Evolutionary conservation across 352 stramenopile species (phyloP), one percentile per base, ranked within the genome.

Genomic region (Elongisporangium senticosum): DNA sequence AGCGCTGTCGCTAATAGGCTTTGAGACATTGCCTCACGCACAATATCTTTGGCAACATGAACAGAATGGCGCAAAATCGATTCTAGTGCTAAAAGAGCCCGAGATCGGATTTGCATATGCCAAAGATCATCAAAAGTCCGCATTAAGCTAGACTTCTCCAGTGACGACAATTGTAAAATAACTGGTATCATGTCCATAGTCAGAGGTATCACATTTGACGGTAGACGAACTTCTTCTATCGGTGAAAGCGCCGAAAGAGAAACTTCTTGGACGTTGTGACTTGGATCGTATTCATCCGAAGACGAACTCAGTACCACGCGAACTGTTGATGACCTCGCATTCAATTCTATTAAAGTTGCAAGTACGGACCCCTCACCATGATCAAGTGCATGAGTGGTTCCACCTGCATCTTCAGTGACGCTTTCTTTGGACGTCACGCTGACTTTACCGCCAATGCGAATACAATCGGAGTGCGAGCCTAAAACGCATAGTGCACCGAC

Each of bases 241-340:
- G 86, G 86, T 1, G 83, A 87, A 4, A 96, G 43, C 10, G 71
- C 77, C 2, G 78, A 72, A 5, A 92, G 52, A 6, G 72, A 76
- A 6, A 96, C 83, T 67, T 92, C 79, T 72, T 96, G 86, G 10
- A 94, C 75, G 51, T 96, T 94, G 57, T 93, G 83, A 15, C 71
- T 79, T 22, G 83, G 85, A 60, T 94, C 77, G 3, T 87, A 91
- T 43, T 87, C 70, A 23, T 78, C 76, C 2, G 75, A 82, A 0
- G 78, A 86, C 1, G 69, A 64, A 15, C 65, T 79, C 39, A 96
- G 93, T 6, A 91, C 79, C 21, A 96, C 86, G 21, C 84, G 84
- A 50, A 87, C 84, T 2, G 74, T 87, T 3, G 83, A 85, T 40
- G 69, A 68, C 8, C 74, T 65, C 5, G 80, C 61, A 47, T 86